A percentile compares a stretch with the other conserved stretches of the same genome.
These are phyloP conservation scores for Aspergillus novoparasiticus DNA, from an alignment of 2,329 filamentous ascomycete species.

Conservation along the genomic window DNA sequence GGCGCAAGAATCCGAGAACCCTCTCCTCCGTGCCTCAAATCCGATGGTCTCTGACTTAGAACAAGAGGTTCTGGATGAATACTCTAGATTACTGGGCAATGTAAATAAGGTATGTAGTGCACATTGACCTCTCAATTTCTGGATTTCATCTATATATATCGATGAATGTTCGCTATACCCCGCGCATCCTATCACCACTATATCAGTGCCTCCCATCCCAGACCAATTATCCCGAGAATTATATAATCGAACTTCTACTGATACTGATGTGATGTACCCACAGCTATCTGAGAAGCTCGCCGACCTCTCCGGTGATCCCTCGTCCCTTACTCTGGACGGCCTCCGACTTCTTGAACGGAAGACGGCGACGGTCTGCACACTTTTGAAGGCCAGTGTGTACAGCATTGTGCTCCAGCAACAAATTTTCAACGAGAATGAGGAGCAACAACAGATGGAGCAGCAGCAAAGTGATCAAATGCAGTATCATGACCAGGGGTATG, in stretches of 20 bases:
- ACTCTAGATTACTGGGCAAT: slow-evolving; percentile 82
- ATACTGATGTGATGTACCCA: background rate
- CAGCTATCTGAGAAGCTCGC: slow-evolving; percentile 50
- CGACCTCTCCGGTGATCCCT: slow-evolving; percentile 62
- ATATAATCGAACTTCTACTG: background rate
- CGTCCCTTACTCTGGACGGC: slow-evolving; percentile 76
- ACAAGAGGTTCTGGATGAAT: slow-evolving; percentile 94
- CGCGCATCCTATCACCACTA: background rate
- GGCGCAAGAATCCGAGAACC: slow-evolving; percentile 28
- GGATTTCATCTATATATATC: background rate
- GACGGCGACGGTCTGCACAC: slow-evolving; percentile 89
- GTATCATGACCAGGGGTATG: slow-evolving; percentile 25
- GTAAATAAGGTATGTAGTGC: slow-evolving; percentile 72
- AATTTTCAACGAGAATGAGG: slow-evolving; percentile 67
- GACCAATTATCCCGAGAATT: background rate
- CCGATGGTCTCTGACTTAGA: slow-evolving; percentile 71
- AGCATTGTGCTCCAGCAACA: slow-evolving; percentile 98
- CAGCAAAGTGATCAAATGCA: slow-evolving; percentile 18
- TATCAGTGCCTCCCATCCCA: background rate
- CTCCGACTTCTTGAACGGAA: slow-evolving; percentile 88
- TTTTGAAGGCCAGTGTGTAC: slow-evolving; percentile 97
- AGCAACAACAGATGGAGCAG: slow-evolving; percentile 22
- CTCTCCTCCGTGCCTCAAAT: slow-evolving; percentile 41
- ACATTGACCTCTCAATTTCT: background rate
- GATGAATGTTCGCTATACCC: background rate